These are phyloP conservation scores for Isochrysis galbana DNA, from an alignment of 78 protist species.

Conservation along the genomic window DNA sequence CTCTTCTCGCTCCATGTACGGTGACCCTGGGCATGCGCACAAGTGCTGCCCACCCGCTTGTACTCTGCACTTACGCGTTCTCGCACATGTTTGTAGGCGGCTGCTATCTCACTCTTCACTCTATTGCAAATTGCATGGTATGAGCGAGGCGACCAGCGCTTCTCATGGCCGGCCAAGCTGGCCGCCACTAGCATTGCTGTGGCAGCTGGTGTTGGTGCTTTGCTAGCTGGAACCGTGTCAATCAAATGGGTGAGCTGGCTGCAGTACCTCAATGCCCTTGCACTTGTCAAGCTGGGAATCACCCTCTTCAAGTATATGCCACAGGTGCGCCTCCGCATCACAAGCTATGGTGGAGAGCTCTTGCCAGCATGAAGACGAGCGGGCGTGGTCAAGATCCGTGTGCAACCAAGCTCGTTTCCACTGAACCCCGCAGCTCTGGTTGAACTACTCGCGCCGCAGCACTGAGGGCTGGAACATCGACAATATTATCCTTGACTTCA, in stretches of 20 bases:
- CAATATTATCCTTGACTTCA: conserved; percentile 83
- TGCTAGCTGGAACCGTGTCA: neutral
- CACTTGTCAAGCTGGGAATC: conserved; percentile 71
- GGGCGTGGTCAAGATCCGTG: neutral
- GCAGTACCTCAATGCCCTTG: conserved; percentile 43
- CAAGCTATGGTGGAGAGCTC: neutral
- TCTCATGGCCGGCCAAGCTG: neutral
- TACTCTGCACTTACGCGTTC: too few species aligned
- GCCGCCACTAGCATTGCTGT: neutral
- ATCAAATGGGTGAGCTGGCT: neutral
- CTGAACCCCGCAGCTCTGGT: neutral
- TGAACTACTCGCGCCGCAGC: conserved; percentile 69
- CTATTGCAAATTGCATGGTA: too few species aligned
- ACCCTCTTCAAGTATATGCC: conserved; percentile 82
- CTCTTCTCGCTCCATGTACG: neutral
- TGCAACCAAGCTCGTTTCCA: neutral
- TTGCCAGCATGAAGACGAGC: neutral
- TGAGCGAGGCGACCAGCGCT: neutral
- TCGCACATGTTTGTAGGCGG: too few species aligned
- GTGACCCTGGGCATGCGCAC: too few species aligned
- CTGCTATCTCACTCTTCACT: too few species aligned
- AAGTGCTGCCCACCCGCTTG: too few species aligned
- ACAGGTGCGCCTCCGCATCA: conserved; percentile 35
- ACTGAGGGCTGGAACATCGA: conserved; percentile 88
- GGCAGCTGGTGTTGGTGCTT: neutral